A percentile compares a stretch with the other conserved stretches of the same genome.
Evolutionary conservation across 495 filamentous ascomycete genomes (phyloP).

Genomic region (Amniculicola lignicola): DNA sequence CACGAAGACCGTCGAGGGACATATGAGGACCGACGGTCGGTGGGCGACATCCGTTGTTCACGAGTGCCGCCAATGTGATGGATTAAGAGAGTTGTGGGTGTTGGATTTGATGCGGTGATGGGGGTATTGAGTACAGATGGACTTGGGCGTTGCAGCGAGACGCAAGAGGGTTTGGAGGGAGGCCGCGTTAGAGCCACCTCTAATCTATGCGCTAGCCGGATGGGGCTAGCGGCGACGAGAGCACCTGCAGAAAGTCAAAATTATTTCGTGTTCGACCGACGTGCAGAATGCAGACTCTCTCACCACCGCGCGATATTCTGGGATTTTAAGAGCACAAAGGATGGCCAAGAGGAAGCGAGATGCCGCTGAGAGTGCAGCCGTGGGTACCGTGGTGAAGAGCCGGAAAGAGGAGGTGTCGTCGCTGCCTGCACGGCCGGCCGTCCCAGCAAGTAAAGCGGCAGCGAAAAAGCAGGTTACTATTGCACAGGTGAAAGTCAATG

Average conservation of each 20-base stretch:
- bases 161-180: conserved; percentile 6
- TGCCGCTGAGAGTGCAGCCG: conserved; percentile 24
- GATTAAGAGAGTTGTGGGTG: conserved; percentile 41
- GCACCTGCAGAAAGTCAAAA: conserved; percentile 23
- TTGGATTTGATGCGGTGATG: conserved; percentile 23
- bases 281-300: too few species aligned
- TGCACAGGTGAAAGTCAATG: conserved; percentile 29
- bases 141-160: background rate
- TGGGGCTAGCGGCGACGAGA: background rate
- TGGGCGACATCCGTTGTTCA: conserved; percentile 61
- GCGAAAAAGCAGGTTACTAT: conserved; percentile 15
- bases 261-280: conserved; percentile 8
- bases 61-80: conserved; percentile 41
- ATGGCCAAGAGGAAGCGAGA: conserved; percentile 81
- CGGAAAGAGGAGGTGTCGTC: conserved; percentile 29
- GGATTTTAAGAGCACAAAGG: too few species aligned
- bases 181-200: background rate
- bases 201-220: background rate
- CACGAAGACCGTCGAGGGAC: conserved; percentile 50
- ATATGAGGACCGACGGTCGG: conserved; percentile 46
- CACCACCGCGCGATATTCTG: too few species aligned
- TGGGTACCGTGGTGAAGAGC: conserved; percentile 37
- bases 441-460: conserved; percentile 32
- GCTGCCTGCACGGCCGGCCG: conserved; percentile 38
- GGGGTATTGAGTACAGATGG: conserved; percentile 11